phyloP scores from a whole-genome alignment of 352 stramenopile species.

The Pelagophyceae sp. region DNA sequence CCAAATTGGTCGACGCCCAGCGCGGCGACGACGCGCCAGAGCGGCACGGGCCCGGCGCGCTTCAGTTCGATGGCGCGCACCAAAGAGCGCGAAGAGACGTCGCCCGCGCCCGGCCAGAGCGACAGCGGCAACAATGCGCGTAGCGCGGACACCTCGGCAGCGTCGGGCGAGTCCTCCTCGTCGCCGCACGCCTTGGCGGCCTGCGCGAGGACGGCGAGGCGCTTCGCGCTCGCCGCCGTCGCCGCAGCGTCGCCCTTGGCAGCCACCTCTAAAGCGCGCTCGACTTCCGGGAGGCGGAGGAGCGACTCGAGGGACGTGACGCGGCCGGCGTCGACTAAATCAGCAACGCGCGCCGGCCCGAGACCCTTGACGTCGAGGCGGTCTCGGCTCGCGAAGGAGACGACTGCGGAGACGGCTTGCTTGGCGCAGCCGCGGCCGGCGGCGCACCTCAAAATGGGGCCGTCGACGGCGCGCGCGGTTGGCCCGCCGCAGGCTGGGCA shows the following conservation, averaged over 20 bases:
- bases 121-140: background rate
- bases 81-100: background rate
- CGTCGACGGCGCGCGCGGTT: background rate
- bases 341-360: background rate
- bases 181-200: background rate
- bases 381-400: background rate
- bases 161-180: background rate
- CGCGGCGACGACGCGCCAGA: background rate
- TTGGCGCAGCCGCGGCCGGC: background rate
- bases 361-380: background rate
- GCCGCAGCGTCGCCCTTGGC: background rate
- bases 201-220: background rate
- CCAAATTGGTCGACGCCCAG: background rate
- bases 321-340: background rate
- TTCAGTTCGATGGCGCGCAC: background rate
- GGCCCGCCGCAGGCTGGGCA: conserved; percentile 1
- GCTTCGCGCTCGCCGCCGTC: background rate
- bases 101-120: background rate
- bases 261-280: background rate
- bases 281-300: background rate
- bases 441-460: background rate
- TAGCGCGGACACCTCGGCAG: background rate
- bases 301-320: background rate
- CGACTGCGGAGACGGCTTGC: background rate
- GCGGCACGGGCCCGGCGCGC: background rate